phyloP scores from a whole-genome alignment of 345 rosid genomes.

The Hypericum perforatum region DNA sequence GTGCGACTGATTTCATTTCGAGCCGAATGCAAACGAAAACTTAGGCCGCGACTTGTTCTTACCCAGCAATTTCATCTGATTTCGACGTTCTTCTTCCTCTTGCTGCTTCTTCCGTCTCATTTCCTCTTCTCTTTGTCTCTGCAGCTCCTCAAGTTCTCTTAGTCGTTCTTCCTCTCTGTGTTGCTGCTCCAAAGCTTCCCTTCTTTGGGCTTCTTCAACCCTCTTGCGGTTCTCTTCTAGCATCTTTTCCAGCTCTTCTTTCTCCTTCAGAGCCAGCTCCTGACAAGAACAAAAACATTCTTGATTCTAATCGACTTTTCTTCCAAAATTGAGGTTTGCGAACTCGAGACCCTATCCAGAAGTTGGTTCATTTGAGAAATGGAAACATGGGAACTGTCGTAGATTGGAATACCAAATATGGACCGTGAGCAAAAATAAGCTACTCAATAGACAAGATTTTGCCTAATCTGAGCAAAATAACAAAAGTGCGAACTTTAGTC shows the following conservation, averaged over 20 bases:
- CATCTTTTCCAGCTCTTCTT: constrained; percentile 67
- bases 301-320: background rate
- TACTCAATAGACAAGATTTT: no score
- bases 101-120: constrained; percentile 73
- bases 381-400: no score
- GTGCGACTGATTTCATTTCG: constrained; percentile 31
- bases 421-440: no score
- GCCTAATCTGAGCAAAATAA: background rate
- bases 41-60: constrained; percentile 94
- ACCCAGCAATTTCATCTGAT: constrained; percentile 88
- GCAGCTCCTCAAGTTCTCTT: constrained; percentile 69
- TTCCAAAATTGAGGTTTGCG: no score
- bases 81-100: constrained; percentile 82
- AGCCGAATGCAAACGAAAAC: constrained; percentile 75
- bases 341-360: no score
- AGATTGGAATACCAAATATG: no score
- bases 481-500: background rate
- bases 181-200: constrained; percentile 80
- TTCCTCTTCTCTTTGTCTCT: constrained; percentile 76
- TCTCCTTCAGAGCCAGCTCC: constrained; percentile 62
- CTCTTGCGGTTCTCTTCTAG: constrained; percentile 64
- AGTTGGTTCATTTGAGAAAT: no score
- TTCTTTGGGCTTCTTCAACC: constrained; percentile 75
- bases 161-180: constrained; percentile 78
- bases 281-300: constrained; percentile 20